A percentile compares a stretch with the other conserved stretches of the same genome.
Evolutionary conservation across 169 alveolate genomes (phyloP).

Genomic region (Plasmodium blacklocki): DNA sequence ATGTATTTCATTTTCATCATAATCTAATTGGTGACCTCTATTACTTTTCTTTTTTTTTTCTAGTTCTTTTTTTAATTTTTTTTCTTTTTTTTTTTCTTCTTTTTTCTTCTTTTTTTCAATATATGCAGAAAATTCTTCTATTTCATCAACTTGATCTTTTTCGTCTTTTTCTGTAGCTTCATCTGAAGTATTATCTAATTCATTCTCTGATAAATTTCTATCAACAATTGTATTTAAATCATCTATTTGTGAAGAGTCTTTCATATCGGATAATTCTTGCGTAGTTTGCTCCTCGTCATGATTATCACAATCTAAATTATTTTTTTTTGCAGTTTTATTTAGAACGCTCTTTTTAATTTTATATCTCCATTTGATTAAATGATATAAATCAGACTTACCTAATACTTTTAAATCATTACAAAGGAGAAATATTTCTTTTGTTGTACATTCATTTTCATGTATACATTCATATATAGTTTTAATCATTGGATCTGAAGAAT

Average conservation of each 20-base stretch:
- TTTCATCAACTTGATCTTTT: slow-evolving; percentile 50
- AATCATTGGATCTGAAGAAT: slow-evolving; percentile 61
- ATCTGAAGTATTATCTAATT: slow-evolving; percentile 75
- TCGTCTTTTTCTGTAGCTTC: slow-evolving; percentile 68
- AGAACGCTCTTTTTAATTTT: slow-evolving; percentile 66
- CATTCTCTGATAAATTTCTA: slow-evolving; percentile 80
- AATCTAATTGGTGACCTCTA: slow-evolving; percentile 38
- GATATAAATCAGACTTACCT: slow-evolving; percentile 90
- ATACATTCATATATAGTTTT: slow-evolving; percentile 65
- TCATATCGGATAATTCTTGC: slow-evolving; percentile 76
- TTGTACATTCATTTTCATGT: slow-evolving; percentile 82
- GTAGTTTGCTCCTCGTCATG: slow-evolving; percentile 81
- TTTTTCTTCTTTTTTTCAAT: slow-evolving; percentile 59
- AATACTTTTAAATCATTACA: slow-evolving; percentile 90
- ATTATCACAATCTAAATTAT: slow-evolving; percentile 10
- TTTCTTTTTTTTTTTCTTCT: slow-evolving; percentile 54
- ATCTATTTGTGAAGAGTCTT: slow-evolving; percentile 78
- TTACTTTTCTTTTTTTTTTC: slow-evolving; percentile 35
- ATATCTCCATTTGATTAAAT: slow-evolving; percentile 91
- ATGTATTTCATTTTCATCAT: slow-evolving; percentile 80
- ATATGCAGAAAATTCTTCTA: slow-evolving; percentile 58
- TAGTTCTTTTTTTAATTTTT: slow-evolving; percentile 69
- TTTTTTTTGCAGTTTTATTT: slow-evolving; percentile 19
- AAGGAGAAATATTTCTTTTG: slow-evolving; percentile 83
- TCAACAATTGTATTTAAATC: slow-evolving; percentile 82